Percentiles rank a stretch among this genome's conserved stretches.
phyloP scores from a whole-genome alignment of 2,329 filamentous ascomycete genomes.

The Hypoxylon rubiginosum region DNA sequence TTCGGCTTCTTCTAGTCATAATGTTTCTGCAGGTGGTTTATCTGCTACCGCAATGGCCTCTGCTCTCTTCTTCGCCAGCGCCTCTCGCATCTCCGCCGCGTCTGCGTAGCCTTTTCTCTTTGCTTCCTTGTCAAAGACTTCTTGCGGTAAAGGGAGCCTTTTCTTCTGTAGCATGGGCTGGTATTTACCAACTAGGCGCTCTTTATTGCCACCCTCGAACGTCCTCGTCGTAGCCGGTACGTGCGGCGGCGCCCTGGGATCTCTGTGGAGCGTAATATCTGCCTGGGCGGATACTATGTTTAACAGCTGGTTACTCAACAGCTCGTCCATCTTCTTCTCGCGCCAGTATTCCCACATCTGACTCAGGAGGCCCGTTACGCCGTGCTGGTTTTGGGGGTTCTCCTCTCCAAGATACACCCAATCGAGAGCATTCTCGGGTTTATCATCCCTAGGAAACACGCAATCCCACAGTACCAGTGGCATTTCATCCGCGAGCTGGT shows the following conservation, averaged over 20 bases:
- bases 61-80: slow-evolving; percentile 39
- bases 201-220: slow-evolving; percentile 70
- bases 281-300: slow-evolving; percentile 66
- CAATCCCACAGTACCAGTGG: slow-evolving; percentile 98
- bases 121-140: slow-evolving; percentile 73
- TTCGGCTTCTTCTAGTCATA: slow-evolving; percentile 24
- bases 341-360: slow-evolving; percentile 88
- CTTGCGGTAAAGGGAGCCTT: slow-evolving; percentile 63
- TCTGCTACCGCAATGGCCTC: slow-evolving; percentile 31
- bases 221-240: slow-evolving; percentile 52
- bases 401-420: slow-evolving; percentile 87
- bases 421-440: slow-evolving; percentile 67
- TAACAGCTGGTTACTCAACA: slow-evolving; percentile 81
- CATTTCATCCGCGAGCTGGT: slow-evolving; percentile 90
- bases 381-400: slow-evolving; percentile 70
- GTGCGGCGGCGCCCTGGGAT: slow-evolving; percentile 33
- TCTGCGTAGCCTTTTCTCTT: slow-evolving; percentile 69
- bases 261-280: slow-evolving; percentile 39
- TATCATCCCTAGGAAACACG: slow-evolving; percentile 75
- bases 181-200: slow-evolving; percentile 66
- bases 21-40: slow-evolving; percentile 6
- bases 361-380: slow-evolving; percentile 75
- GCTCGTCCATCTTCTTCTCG: slow-evolving; percentile 88
- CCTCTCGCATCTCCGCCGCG: slow-evolving; percentile 60
- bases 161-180: slow-evolving; percentile 66